Conservation (phyloP, 1,284 basidiomycete genomes). For the Ganoderma meredithae region DNA sequence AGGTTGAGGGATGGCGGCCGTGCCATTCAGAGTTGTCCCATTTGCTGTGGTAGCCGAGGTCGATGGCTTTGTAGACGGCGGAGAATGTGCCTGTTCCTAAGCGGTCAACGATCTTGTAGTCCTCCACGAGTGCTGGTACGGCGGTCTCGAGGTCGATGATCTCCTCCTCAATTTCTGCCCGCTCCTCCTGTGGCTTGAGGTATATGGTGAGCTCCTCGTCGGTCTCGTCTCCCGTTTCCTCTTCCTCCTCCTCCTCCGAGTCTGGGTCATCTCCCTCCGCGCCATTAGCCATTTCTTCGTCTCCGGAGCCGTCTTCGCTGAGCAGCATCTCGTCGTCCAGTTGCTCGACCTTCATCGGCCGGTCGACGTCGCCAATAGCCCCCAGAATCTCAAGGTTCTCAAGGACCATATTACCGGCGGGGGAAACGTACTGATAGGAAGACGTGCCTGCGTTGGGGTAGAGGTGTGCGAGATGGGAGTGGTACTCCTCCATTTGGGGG, state of each 20-base stretch:
- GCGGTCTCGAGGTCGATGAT: conserved; percentile 69
- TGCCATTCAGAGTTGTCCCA: conserved; percentile 90
- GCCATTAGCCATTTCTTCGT: conserved; percentile 51
- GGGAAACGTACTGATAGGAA: conserved; percentile 22
- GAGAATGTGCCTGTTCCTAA: conserved; percentile 98
- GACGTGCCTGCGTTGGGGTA: conserved; percentile 41
- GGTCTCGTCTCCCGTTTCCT: conserved; percentile 48
- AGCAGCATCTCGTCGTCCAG: conserved; percentile 15
- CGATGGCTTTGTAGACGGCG: conserved; percentile 97
- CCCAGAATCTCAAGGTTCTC: conserved; percentile 11
- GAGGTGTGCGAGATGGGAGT: conserved; percentile 57
- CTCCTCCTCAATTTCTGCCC: conserved; percentile 78
- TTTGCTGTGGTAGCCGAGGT: conserved; percentile 75
- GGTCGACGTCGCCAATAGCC: background rate
- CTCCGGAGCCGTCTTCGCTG: conserved; percentile 30
- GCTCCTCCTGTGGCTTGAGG: conserved; percentile 72
- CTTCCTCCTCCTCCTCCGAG: conserved; percentile 42
- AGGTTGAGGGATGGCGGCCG: conserved; percentile 63
- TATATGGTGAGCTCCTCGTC: conserved; percentile 67
- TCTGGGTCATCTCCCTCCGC: conserved; percentile 34
- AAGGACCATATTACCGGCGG: conserved; percentile 22
- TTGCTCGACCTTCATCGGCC: conserved; percentile 21
- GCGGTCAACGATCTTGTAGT: conserved; percentile 89
- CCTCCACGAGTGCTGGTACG: conserved; percentile 67
- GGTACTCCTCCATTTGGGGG: conserved; percentile 56